phyloP scores from a whole-genome alignment of 2,329 filamentous ascomycete species.

The Pseudopyricularia javanii region DNA sequence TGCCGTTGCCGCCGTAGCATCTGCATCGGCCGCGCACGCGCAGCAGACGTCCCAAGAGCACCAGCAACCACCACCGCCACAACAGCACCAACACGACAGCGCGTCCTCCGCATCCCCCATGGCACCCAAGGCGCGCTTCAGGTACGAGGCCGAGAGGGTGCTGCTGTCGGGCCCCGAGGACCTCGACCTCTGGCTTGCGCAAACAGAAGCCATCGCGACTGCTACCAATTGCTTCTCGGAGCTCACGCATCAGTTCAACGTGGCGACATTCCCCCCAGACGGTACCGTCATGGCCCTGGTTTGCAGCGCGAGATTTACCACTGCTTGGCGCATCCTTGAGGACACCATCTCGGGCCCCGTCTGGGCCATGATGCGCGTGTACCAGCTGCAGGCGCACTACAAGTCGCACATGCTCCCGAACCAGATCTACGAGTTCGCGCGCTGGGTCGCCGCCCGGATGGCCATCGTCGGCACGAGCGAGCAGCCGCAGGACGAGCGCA shows the following conservation, averaged over 20 bases:
- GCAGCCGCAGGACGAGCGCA: slow-evolving; percentile 7
- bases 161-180: slow-evolving; percentile 2
- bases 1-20: neutral
- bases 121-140: neutral
- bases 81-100: neutral
- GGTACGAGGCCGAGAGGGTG: slow-evolving; percentile 1
- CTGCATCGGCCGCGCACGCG: neutral
- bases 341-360: slow-evolving; percentile 9
- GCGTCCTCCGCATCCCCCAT: neutral
- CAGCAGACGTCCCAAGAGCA: neutral
- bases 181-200: slow-evolving; percentile 7
- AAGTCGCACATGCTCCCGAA: slow-evolving; percentile 7
- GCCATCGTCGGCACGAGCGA: slow-evolving; percentile 4
- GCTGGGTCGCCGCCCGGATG: slow-evolving; percentile 6
- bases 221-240: slow-evolving; percentile 8
- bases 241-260: slow-evolving; percentile 8
- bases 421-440: slow-evolving; percentile 9
- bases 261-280: slow-evolving; percentile 6
- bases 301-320: slow-evolving; percentile 8
- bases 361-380: slow-evolving; percentile 11
- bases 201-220: slow-evolving; percentile 8
- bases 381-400: slow-evolving; percentile 6
- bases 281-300: slow-evolving; percentile 9
- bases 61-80: neutral
- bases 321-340: slow-evolving; percentile 9